Conservation (phyloP, 371 early-diverging fungal species). For the Entomophthora muscae region DNA sequence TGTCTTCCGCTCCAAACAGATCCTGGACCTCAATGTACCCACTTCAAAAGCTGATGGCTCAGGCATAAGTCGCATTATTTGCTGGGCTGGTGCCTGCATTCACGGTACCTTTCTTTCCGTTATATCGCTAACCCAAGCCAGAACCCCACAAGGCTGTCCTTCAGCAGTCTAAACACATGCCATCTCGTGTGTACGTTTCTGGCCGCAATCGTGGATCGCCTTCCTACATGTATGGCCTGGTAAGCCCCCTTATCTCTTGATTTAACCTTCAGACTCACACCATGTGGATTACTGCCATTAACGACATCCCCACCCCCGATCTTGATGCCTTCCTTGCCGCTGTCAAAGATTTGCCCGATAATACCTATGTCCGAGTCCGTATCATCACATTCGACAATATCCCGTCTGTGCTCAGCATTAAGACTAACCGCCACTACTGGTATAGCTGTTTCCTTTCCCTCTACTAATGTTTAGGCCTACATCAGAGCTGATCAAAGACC, state of each 20-base stretch:
- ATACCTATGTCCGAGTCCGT: constrained; percentile 67
- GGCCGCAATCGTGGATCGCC: constrained; percentile 58
- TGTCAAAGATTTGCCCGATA: constrained; percentile 40
- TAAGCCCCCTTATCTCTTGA: background rate
- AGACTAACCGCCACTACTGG: constrained; percentile 68
- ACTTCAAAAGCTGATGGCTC: constrained; percentile 44
- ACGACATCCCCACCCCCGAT: constrained; percentile 33
- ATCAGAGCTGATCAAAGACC: constrained; percentile 3
- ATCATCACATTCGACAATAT: constrained; percentile 62
- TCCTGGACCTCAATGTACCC: constrained; percentile 35
- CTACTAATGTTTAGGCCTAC: constrained; percentile 10
- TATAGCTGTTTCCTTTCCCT: constrained; percentile 21
- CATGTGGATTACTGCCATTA: constrained; percentile 60
- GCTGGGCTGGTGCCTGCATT: constrained; percentile 53
- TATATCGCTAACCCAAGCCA: background rate
- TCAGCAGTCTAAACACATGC: constrained; percentile 52
- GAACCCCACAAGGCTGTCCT: constrained; percentile 72
- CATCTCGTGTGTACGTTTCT: constrained; percentile 54
- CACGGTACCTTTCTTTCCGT: constrained; percentile 21
- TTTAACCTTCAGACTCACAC: constrained; percentile 29
- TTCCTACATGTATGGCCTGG: constrained; percentile 61
- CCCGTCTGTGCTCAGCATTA: constrained; percentile 58
- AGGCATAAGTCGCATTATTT: constrained; percentile 39
- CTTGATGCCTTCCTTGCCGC: constrained; percentile 40
- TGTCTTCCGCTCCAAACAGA: constrained; percentile 43